Base-by-base conservation (phyloP, 75 land plant species). In the Picea glauca region DNA sequence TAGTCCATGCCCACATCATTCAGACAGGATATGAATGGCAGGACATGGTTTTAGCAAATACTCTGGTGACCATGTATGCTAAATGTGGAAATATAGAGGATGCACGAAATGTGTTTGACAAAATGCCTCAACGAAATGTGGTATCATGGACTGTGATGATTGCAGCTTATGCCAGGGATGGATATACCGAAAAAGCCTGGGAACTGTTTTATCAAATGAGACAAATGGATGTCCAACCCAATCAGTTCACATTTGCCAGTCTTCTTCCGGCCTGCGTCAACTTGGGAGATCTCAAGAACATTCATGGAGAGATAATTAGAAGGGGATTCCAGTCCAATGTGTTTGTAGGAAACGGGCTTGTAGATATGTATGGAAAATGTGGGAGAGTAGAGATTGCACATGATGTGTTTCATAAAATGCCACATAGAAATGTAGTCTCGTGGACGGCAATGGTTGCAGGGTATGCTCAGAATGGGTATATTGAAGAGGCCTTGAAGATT, bases 111-210 rank as follows among this genome's bases (percentile, higher is more conserved):
- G 23, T 90, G 77, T 88, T 90, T 61, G 87, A 92, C 74, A 77
- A 78, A 76, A 87, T 88, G 85, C 23, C 32, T 35, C 76, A 76
- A 4, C 83, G 79, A 62, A 83, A 88, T 82, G 60, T 77, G 8
- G 88, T 86, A 56, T 88, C 85, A 58, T 90, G 92, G 92, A 88
- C 83, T 62, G 81, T 84, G 57, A 72, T 90, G 83, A 86, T 90
- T 79, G 72, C 84, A 59, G 90, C 85, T 4, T 93, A 93, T 77
- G 92, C 90, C 13, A 86, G 85, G 62, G 87, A 84, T 79, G 88
- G 86, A 58, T 58, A 77, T 5, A 85, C 86, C 58, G 65, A 74
- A 38, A 87, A 93, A 72, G 94, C 96, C 40, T 40, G 82, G 58
- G 72, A 83, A 38, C 87, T 88, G 21, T 81, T 78, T n/a, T 17